phyloP scores from a whole-genome alignment of 1,139 yeast genomes.

The Zygoascus meyerae region DNA sequence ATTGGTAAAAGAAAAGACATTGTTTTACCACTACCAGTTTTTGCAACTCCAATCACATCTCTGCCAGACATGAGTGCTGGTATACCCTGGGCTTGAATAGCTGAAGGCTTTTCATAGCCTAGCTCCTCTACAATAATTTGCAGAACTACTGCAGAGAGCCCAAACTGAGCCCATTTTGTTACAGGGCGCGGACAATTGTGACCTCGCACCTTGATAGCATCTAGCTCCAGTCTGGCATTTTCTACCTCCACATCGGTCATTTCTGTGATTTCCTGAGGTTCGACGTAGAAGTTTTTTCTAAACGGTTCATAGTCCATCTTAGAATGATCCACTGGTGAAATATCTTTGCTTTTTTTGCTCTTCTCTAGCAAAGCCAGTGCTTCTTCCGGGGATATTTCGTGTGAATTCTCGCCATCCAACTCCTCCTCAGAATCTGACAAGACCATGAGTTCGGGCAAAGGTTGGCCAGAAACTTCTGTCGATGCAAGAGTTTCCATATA shows the following conservation, averaged over 20 bases:
- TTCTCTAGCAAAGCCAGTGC: slow-evolving; percentile 34
- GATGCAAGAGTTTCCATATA: slow-evolving; percentile 31
- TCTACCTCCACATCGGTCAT: slow-evolving; percentile 50
- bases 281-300: slow-evolving; percentile 58
- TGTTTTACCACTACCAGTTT: slow-evolving; percentile 96
- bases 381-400: slow-evolving; percentile 22
- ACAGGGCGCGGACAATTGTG: slow-evolving; percentile 60
- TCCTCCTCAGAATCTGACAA: slow-evolving; percentile 28
- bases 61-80: slow-evolving; percentile 88
- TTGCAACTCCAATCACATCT: slow-evolving; percentile 90
- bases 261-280: slow-evolving; percentile 48
- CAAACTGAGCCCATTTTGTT: slow-evolving; percentile 72
- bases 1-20: slow-evolving; percentile 80
- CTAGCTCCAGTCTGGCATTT: slow-evolving; percentile 49
- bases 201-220: slow-evolving; percentile 63
- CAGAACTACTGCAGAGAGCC: slow-evolving; percentile 58
- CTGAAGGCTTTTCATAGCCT: slow-evolving; percentile 61
- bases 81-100: slow-evolving; percentile 87
- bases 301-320: slow-evolving; percentile 48
- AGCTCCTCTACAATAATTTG: slow-evolving; percentile 45
- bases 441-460: slow-evolving; percentile 19
- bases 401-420: slow-evolving; percentile 19
- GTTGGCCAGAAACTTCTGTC: slow-evolving; percentile 9
- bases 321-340: slow-evolving; percentile 44
- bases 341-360: slow-evolving; percentile 37